These are phyloP conservation scores for Dioszegia crocea DNA, from an alignment of 768 basidiomycete species.

Conservation along the genomic window DNA sequence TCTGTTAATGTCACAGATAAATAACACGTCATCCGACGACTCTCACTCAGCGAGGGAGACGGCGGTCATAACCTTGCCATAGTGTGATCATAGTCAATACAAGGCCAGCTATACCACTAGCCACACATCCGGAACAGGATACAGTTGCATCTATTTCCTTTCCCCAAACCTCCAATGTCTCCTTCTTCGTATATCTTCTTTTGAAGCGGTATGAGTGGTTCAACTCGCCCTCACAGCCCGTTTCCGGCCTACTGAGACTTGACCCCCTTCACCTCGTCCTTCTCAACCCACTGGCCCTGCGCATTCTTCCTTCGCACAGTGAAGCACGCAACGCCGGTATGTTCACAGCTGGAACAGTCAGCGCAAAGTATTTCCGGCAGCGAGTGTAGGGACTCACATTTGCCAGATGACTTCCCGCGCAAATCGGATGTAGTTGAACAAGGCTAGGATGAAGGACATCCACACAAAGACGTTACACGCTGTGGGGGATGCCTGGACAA, in stretches of 20 bases:
- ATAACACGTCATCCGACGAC: too few relatives aligned
- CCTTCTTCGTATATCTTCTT: too few relatives aligned
- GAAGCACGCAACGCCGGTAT: constrained; percentile 91
- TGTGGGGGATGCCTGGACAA: constrained; percentile 66
- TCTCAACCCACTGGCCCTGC: constrained; percentile 47
- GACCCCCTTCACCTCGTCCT: constrained; percentile 28
- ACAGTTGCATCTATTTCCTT: too few relatives aligned
- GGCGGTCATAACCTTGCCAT: too few relatives aligned
- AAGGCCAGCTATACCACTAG: too few relatives aligned
- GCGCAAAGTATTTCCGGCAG: not conserved
- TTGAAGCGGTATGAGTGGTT: too few relatives aligned
- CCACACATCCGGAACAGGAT: too few relatives aligned
- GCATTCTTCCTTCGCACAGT: constrained; percentile 79
- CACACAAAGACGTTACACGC: constrained; percentile 69
- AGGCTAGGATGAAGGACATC: constrained; percentile 64
- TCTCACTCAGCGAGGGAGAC: too few relatives aligned
- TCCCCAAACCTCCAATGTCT: too few relatives aligned
- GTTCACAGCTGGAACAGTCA: constrained; percentile 63
- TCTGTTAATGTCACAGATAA: too few relatives aligned
- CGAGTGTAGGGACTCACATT: constrained; percentile 34
- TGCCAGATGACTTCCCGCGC: constrained; percentile 69
- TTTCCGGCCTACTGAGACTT: not conserved
- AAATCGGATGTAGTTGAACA: constrained; percentile 70
- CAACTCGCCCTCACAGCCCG: not conserved
- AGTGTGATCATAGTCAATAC: too few relatives aligned